phyloP scores from a whole-genome alignment of 2,329 filamentous ascomycete species.

The Epichloe gansuensis region DNA sequence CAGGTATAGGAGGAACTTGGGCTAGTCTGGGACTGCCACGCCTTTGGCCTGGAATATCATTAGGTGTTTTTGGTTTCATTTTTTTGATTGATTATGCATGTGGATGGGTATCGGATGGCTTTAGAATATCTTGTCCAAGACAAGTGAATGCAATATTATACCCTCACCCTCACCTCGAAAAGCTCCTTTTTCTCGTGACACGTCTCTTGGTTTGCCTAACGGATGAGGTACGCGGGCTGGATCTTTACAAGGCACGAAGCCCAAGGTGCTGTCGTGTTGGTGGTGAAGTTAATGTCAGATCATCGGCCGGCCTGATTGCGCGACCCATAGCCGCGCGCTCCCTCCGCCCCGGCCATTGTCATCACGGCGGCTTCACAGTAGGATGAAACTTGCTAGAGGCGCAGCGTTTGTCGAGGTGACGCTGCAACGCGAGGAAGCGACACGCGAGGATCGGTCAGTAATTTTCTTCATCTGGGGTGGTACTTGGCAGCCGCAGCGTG shows the following conservation, averaged over 20 bases:
- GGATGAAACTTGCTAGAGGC: too few relatives aligned
- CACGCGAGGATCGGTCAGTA: neutral
- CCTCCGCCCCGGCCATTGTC: neutral
- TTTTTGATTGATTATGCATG: neutral
- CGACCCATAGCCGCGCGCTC: too few relatives aligned
- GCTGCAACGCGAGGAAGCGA: too few relatives aligned
- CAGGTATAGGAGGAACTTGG: neutral
- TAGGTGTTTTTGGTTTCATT: constrained; percentile 2
- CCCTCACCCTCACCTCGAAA: neutral
- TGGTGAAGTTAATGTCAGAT: too few relatives aligned
- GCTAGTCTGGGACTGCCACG: constrained; percentile 3
- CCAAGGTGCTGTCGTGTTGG: too few relatives aligned
- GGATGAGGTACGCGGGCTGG: neutral
- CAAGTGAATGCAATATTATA: neutral
- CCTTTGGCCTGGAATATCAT: neutral
- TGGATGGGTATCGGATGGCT: neutral
- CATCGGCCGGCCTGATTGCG: neutral
- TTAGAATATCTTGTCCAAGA: neutral
- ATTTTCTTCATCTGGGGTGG: too few relatives aligned
- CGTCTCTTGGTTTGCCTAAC: neutral
- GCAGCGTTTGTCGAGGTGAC: too few relatives aligned
- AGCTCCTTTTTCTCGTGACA: neutral
- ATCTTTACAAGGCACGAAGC: neutral
- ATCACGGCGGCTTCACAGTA: neutral
- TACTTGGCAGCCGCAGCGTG: too few relatives aligned